phyloP scores from a whole-genome alignment of 1,139 yeast genomes.

The Kodamaea suecica region DNA sequence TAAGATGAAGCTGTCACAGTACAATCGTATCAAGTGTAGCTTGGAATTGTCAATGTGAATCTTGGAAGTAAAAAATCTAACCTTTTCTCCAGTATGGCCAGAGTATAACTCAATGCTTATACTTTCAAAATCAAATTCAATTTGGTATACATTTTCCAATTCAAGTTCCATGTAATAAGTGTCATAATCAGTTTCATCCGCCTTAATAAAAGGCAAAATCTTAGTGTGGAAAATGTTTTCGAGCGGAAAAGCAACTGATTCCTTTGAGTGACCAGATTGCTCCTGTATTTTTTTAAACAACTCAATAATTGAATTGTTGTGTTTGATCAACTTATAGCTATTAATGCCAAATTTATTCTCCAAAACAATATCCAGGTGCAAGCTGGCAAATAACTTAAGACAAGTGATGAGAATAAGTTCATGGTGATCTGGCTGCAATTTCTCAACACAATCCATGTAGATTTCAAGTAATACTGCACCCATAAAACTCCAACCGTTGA shows the following conservation, averaged over 20 bases:
- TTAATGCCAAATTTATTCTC: constrained; percentile 27
- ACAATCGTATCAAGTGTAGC: constrained; percentile 19
- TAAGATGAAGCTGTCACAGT: constrained; percentile 20
- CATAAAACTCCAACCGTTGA: constrained; percentile 72
- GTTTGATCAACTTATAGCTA: constrained; percentile 25
- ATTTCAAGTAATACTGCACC: constrained; percentile 63
- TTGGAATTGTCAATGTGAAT: constrained; percentile 10
- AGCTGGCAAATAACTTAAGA: constrained; percentile 33
- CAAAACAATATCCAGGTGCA: constrained; percentile 16
- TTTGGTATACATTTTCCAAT: constrained; percentile 25
- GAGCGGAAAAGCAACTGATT: constrained; percentile 26
- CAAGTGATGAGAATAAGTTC: constrained; percentile 28
- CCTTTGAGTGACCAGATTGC: constrained; percentile 18
- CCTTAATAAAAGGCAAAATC: constrained; percentile 25
- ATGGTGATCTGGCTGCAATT: constrained; percentile 24
- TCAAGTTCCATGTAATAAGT: constrained; percentile 25
- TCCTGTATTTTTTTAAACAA: constrained; percentile 23
- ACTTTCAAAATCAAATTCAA: constrained; percentile 22
- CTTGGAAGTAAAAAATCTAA: constrained; percentile 12
- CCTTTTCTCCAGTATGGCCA: constrained; percentile 10
- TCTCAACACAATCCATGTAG: constrained; percentile 66
- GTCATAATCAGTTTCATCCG: constrained; percentile 20
- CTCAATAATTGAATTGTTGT: constrained; percentile 18
- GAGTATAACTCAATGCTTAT: constrained; percentile 21
- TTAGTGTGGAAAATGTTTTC: constrained; percentile 28